Base-by-base conservation (phyloP, 1,284 basidiomycete species). In the Austroboletus olivaceoglutinosus region DNA sequence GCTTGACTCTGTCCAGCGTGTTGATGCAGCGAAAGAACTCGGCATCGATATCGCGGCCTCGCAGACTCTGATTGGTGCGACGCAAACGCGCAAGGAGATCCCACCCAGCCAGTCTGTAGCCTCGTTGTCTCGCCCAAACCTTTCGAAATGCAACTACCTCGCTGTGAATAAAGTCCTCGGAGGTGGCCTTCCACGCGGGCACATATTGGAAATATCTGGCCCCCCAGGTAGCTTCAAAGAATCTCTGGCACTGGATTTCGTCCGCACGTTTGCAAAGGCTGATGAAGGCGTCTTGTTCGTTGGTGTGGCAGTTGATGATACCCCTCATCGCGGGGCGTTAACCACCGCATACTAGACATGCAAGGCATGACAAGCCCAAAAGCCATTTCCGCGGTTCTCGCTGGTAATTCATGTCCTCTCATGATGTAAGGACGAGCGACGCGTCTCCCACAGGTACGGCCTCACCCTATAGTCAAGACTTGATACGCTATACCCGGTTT, bases 201-300 rank as follows among this genome's bases (percentile, higher is more conserved):
- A 77, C 54, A 73, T 88, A 53, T 70, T 89, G 31, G 86, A 89
- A 68, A 70, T 89, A 59, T 86, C 84, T 41, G 86, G 87, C 1
- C 83, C 86, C 33, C 87, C 87, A 1, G 87, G 87, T 38, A 77
- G 78, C 43, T 76, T 77, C 12, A 89, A 86, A 58, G 84, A 85
- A 53, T 58, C 59, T 3, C 58, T 86, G 4, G 76, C 78, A 4
- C 63, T 77, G 11, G 72, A 76, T 47, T 73, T 86, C 44, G 73
- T 77, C 16, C 62, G 67, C 34, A 73, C 67, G 6, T 81, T 82
- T 51, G 66, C 78, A 5, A 65, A 75, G 50, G 62, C 67, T 11
- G 70, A 70, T 0, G 73, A 81, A 41, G 73, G 75, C 30, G 75
- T 84, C 11, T 63, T 89, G 21, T 83, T 88, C 56, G 70, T 85